A percentile compares a stretch with the other conserved stretches of the same genome.
phyloP scores from a whole-genome alignment of 306 rosid species.

The Cyamopsis tetragonoloba region DNA sequence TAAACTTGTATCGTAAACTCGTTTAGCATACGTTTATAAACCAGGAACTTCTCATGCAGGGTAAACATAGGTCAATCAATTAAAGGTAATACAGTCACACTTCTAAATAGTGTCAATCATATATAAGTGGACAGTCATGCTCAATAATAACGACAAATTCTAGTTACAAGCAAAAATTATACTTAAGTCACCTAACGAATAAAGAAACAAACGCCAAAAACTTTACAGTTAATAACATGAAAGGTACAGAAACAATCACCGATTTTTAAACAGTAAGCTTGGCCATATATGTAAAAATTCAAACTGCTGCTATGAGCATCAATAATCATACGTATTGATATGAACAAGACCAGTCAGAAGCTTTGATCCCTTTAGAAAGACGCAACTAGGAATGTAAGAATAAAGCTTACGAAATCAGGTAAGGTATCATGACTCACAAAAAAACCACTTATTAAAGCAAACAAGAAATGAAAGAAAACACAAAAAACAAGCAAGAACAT shows the following conservation, averaged over 20 bases:
- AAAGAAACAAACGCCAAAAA: neutral
- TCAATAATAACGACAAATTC: slow-evolving; percentile 11
- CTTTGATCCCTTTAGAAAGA: slow-evolving; percentile 1
- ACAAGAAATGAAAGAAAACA: neutral
- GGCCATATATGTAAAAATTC: neutral
- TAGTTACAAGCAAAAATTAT: neutral
- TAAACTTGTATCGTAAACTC: neutral
- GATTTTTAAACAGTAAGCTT: neutral
- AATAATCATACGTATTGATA: neutral
- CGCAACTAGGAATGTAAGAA: neutral
- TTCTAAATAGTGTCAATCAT: too few relatives aligned
- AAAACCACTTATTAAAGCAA: neutral
- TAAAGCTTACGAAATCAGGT: neutral
- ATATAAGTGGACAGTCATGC: neutral
- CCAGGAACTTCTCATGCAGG: too few relatives aligned
- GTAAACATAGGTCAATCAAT: neutral
- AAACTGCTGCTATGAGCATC: neutral
- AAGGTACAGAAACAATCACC: neutral
- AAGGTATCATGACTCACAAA: neutral
- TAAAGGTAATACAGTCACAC: neutral
- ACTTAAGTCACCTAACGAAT: neutral
- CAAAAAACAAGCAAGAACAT: slow-evolving; percentile 8
- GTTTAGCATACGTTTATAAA: too few relatives aligned
- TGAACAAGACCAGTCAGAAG: neutral
- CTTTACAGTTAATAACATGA: neutral